phyloP scores from a whole-genome alignment of 2,329 filamentous ascomycete species.

The Aureobasidium subglaciale region DNA sequence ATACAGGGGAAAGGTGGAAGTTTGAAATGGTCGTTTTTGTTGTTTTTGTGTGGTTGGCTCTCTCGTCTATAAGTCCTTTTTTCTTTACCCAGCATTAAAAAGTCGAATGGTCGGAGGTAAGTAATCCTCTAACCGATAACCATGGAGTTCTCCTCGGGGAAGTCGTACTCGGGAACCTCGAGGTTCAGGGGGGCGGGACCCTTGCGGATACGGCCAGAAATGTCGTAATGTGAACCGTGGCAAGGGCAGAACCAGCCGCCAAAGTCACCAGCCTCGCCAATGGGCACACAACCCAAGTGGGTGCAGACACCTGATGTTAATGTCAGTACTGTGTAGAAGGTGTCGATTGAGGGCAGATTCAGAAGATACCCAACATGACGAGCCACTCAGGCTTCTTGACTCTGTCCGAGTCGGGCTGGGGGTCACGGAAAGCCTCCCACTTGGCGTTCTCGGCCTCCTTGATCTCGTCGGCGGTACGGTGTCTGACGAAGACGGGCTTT shows the following conservation, averaged over 20 bases:
- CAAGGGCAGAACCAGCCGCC: constrained; percentile 99
- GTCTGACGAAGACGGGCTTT: constrained; percentile 99
- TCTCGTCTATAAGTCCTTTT: constrained; percentile 6
- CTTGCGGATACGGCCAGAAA: constrained; percentile 96
- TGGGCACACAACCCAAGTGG: constrained; percentile 97
- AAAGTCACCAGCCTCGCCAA: constrained; percentile 95
- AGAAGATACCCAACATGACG: constrained; percentile 78
- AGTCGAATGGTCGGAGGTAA: not conserved
- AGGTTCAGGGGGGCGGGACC: constrained; percentile 96
- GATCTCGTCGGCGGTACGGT: constrained; percentile 91
- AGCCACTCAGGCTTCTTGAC: constrained; percentile 99
- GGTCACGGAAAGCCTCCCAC: constrained; percentile 78
- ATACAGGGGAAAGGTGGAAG: not conserved
- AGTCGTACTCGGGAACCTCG: constrained; percentile 87
- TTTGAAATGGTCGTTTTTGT: not conserved
- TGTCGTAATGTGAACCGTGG: constrained; percentile 99
- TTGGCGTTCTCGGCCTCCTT: constrained; percentile 87
- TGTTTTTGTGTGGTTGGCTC: constrained; percentile 2
- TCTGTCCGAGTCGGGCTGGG: constrained; percentile 82
- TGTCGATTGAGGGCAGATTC: not conserved
- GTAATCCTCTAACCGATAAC: constrained; percentile 74
- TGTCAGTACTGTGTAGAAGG: constrained; percentile 24
- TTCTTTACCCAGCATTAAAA: constrained; percentile 12
- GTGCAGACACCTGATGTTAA: constrained; percentile 80
- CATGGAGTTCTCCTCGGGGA: constrained; percentile 81